Percentiles rank a stretch among this genome's conserved stretches.
phyloP scores from a whole-genome alignment of 164 flowering plant species.

The Saururus chinensis region DNA sequence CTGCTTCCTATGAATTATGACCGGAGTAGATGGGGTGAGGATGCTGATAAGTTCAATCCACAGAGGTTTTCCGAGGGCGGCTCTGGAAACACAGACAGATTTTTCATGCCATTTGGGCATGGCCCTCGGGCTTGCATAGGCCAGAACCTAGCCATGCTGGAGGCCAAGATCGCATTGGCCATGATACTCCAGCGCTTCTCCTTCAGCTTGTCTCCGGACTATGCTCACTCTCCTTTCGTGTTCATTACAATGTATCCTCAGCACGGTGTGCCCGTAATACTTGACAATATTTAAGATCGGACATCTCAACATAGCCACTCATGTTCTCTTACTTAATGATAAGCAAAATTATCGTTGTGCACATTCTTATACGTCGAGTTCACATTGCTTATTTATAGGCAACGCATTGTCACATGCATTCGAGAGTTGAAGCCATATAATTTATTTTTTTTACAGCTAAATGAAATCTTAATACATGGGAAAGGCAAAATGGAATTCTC shows the following conservation, averaged over 20 bases:
- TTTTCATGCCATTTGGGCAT: constrained; percentile 1
- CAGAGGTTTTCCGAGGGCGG: constrained; percentile 1
- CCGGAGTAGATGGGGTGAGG: constrained; percentile 3
- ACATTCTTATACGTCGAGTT: no score
- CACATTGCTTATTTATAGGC: no score
- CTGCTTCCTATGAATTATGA: constrained; percentile 4
- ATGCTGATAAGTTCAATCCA: constrained; percentile 1
- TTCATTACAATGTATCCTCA: constrained; percentile 3
- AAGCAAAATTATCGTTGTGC: no score
- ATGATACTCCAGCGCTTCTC: constrained; percentile 1
- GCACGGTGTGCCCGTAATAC: constrained; percentile 1
- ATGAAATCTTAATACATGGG: no score
- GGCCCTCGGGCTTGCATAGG: constrained; percentile 4
- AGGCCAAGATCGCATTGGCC: constrained; percentile 5
- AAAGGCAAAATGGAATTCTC: no score
- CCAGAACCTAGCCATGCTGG: constrained; percentile 2
- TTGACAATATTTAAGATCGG: not conserved
- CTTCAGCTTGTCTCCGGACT: not conserved
- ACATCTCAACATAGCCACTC: not conserved
- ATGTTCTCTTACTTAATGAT: no score
- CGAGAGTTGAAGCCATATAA: no score
- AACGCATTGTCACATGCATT: no score
- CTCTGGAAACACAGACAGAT: not conserved
- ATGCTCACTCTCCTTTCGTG: constrained; percentile 2
- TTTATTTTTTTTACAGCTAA: no score